Evolutionary conservation across 108 stramenopile species (phyloP), one percentile per base, ranked within the genome.

Genomic region (Skeletonema costatum): DNA sequence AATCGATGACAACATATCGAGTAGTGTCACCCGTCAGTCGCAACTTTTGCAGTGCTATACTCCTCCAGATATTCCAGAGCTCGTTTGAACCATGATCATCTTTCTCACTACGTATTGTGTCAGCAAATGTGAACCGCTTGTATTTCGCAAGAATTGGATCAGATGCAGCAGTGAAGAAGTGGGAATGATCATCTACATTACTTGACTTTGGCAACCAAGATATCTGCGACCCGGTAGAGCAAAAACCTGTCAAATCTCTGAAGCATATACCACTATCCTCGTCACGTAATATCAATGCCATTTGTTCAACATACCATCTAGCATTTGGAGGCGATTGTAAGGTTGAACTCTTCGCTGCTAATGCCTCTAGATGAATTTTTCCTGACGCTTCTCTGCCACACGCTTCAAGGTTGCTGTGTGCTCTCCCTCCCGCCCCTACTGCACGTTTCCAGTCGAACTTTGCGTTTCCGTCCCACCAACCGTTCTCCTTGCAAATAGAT

Each of bases 391-490:
- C 71, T 30, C 71, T 71, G n/a, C 71, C 60, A 71, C 53, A 38
- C 6, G 71, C 56, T 61, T 71, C 60, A 19, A 71, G 36, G 9
- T 63, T 71, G 16, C 32, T 61, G 6, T 60, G 71, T 29, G 30
- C 53, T 56, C 53, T 56, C 53, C 71, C 71, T 60, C 60, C 41
- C 12, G 38, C 58, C 4, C 32, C n/a, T 36, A 71, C 39, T 21
- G 71, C 60, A 30, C 19, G 60, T 62, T 71, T 71, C 71, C 71
- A 71, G 59, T 71, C 87, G 67, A 87, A 77, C 4, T 11, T 19
- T 39, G 60, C 69, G 10, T 1, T 60, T 33, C 73, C 84, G 50
- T 81, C 63, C 85, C 82, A 81, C 58, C 68, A 67, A 16, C 71
- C 67, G 16, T 71, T 42, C 74, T 74, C 56, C 8, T 21, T 61